Evolutionary conservation across 164 flowering plant genomes (phyloP).

Genomic region (Piper betle): DNA sequence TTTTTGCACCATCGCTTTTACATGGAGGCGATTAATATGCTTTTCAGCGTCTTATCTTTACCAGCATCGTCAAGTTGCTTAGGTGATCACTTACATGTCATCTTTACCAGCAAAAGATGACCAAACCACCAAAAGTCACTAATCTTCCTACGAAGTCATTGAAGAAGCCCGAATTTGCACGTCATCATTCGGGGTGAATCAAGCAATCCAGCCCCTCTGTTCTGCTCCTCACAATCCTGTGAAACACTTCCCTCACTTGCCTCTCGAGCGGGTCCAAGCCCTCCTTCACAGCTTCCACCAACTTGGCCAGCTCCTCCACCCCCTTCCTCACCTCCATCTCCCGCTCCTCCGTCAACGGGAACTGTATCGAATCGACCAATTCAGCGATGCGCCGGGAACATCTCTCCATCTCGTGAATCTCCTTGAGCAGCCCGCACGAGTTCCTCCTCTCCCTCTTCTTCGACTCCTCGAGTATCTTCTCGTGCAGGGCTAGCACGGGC

Average conservation of each 20-base stretch:
- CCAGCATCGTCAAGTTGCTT: too few relatives aligned
- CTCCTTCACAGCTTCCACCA: conserved; percentile 37
- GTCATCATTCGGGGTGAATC: conserved; percentile 26
- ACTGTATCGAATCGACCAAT: conserved; percentile 46
- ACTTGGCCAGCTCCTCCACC: conserved; percentile 35
- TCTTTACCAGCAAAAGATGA: too few relatives aligned
- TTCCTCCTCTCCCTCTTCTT: conserved; percentile 65
- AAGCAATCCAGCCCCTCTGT: conserved; percentile 67
- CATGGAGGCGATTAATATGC: too few relatives aligned
- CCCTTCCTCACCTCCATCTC: conserved; percentile 48
- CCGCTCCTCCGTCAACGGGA: conserved; percentile 52
- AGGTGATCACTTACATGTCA: too few relatives aligned
- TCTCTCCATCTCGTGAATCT: conserved; percentile 68
- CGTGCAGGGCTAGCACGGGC: conserved; percentile 52
- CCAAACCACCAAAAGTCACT: neutral
- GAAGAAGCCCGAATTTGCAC: conserved; percentile 2
- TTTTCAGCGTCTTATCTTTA: too few relatives aligned
- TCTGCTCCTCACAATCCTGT: conserved; percentile 59
- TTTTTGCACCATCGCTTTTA: too few relatives aligned
- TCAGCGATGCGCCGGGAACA: conserved; percentile 43
- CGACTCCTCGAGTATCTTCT: conserved; percentile 66
- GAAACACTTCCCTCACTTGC: conserved; percentile 84
- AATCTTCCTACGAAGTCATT: neutral
- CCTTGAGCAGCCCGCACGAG: conserved; percentile 61
- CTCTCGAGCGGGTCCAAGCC: conserved; percentile 73